phyloP scores from a whole-genome alignment of 2,329 filamentous ascomycete genomes.

The Fusarium sp. region DNA sequence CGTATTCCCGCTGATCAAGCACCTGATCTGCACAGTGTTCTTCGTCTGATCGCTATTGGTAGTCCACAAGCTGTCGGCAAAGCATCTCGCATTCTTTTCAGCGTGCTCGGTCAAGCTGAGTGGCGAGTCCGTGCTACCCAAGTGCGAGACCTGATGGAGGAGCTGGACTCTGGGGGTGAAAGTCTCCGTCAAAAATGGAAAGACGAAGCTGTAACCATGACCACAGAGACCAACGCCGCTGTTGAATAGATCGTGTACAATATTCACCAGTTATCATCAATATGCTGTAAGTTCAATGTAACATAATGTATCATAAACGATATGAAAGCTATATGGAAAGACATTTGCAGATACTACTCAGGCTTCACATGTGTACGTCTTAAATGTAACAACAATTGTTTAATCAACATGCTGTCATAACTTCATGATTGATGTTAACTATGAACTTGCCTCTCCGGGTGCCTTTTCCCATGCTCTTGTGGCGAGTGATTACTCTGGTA shows the following conservation, averaged over 20 bases:
- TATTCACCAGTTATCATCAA: neutral
- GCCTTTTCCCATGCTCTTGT: constrained; percentile 16
- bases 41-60: constrained; percentile 50
- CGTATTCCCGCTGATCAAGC: constrained; percentile 26
- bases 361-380: neutral
- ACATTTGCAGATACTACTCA: neutral
- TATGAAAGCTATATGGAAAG: neutral
- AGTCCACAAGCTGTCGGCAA: constrained; percentile 46
- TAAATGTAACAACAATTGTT: neutral
- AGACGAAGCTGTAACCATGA: constrained; percentile 7
- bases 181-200: constrained; percentile 26
- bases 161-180: constrained; percentile 33
- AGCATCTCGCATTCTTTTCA: constrained; percentile 47
- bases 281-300: constrained; percentile 29
- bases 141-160: constrained; percentile 38
- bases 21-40: constrained; percentile 43
- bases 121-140: constrained; percentile 46
- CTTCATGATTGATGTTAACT: constrained; percentile 38
- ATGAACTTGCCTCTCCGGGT: constrained; percentile 12
- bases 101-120: constrained; percentile 52
- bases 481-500: constrained; percentile 27
- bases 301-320: neutral
- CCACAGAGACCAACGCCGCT: neutral
- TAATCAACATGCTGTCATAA: constrained; percentile 23
- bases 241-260: neutral